Percentiles rank a stretch among this genome's conserved stretches.
Evolutionary conservation across 257 asterid species (phyloP).

Genomic region (Lycium barbarum): DNA sequence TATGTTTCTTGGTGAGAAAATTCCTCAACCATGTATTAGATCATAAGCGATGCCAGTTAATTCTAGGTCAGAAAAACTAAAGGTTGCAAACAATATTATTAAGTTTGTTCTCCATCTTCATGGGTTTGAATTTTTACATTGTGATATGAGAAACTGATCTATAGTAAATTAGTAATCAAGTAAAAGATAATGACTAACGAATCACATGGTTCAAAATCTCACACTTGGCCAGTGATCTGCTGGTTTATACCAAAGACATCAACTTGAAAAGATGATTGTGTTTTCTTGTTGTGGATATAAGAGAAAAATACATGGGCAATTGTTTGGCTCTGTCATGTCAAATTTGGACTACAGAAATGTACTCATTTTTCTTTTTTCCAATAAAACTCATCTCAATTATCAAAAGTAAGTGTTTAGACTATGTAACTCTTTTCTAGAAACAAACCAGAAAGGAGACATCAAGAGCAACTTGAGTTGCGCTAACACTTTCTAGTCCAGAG

Average conservation of each 20-base stretch:
- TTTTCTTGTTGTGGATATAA: not conserved
- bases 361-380: no score
- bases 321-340: not conserved
- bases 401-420: not conserved
- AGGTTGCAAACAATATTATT: not conserved
- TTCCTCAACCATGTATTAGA: not conserved
- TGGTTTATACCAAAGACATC: not conserved
- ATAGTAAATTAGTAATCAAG: not conserved
- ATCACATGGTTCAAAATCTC: conserved; percentile 14
- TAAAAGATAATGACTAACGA: not conserved
- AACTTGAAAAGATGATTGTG: not conserved
- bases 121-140: not conserved
- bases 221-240: not conserved
- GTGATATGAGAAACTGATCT: not conserved
- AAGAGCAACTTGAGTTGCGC: not conserved
- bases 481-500: not conserved
- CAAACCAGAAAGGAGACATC: not conserved
- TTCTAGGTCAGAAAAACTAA: not conserved
- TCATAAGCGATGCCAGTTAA: not conserved
- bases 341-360: no score
- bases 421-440: not conserved
- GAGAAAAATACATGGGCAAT: not conserved
- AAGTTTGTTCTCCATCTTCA: not conserved
- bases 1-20: not conserved
- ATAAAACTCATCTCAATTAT: not conserved